These are phyloP conservation scores for Alternaria sp. DNA, from an alignment of 2,329 filamentous ascomycete species.

Conservation along the genomic window DNA sequence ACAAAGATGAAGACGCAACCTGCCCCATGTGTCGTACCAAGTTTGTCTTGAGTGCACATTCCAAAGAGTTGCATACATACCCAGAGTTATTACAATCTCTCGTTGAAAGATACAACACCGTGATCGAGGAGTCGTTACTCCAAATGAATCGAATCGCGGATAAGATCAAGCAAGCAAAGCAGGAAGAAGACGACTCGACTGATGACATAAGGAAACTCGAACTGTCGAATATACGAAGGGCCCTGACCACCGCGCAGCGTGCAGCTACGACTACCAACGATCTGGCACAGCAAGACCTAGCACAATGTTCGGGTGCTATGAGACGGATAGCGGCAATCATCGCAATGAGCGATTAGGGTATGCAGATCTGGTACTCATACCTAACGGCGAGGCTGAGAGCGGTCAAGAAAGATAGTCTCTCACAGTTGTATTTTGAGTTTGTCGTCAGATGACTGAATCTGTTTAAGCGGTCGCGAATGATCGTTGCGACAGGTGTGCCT, in stretches of 20 bases:
- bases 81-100: not conserved
- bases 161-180: not conserved
- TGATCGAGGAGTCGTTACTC: not conserved
- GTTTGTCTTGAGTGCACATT: not conserved
- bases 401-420: not conserved
- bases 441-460: not conserved
- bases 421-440: not conserved
- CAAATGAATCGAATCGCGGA: not conserved
- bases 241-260: not conserved
- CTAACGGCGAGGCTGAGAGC: not conserved
- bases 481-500: not conserved
- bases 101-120: not conserved
- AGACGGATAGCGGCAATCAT: not conserved
- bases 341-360: not conserved
- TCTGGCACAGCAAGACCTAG: not conserved
- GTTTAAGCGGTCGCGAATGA: not conserved
- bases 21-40: slow-evolving; percentile 2
- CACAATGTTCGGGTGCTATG: not conserved
- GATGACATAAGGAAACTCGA: not conserved
- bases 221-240: not conserved
- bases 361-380: not conserved
- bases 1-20: not conserved
- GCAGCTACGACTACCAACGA: not conserved
- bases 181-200: not conserved
- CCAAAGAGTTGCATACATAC: not conserved